Evolutionary conservation across 108 stramenopile species (phyloP).

Genomic region (Fragilariopsis cylindrus): DNA sequence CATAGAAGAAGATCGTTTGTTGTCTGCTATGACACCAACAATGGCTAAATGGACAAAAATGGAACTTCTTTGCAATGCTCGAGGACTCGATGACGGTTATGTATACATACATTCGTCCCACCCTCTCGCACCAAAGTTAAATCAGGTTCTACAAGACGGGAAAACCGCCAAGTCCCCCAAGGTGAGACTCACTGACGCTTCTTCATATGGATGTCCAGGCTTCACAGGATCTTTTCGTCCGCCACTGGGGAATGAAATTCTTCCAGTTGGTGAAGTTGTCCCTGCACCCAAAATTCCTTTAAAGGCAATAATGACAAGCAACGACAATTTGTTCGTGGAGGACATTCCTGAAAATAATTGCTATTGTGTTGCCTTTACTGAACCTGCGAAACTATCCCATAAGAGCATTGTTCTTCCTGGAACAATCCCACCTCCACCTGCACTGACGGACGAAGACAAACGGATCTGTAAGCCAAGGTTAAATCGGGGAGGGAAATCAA

Average conservation of each 20-base stretch:
- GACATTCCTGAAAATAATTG: slow-evolving; percentile 62
- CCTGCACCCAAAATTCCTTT: slow-evolving; percentile 49
- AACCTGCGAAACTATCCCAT: slow-evolving; percentile 71
- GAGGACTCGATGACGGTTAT: slow-evolving; percentile 88
- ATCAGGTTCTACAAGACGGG: slow-evolving; percentile 39
- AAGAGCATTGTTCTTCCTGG: slow-evolving; percentile 72
- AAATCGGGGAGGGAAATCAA: slow-evolving; percentile 78
- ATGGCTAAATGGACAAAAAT: slow-evolving; percentile 82
- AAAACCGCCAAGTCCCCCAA: slow-evolving; percentile 54
- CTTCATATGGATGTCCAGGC: slow-evolving; percentile 50
- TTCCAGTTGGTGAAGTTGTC: slow-evolving; percentile 56
- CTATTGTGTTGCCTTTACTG: slow-evolving; percentile 79
- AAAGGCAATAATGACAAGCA: slow-evolving; percentile 51
- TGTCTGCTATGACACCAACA: slow-evolving; percentile 81
- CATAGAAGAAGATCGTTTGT: slow-evolving; percentile 93
- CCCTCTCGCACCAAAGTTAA: slow-evolving; percentile 56
- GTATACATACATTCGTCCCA: slow-evolving; percentile 72
- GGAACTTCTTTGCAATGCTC: slow-evolving; percentile 77
- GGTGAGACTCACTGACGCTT: slow-evolving; percentile 48
- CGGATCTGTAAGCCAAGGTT: slow-evolving; percentile 77
- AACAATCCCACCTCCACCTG: slow-evolving; percentile 53
- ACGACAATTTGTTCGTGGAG: slow-evolving; percentile 54
- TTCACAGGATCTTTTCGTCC: slow-evolving; percentile 73
- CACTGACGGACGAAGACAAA: slow-evolving; percentile 69
- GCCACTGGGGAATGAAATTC: slow-evolving; percentile 77